Percentiles rank a stretch among this genome's conserved stretches.
phyloP scores from a whole-genome alignment of 2,329 filamentous ascomycete species.

The Aureobasidium sp. region DNA sequence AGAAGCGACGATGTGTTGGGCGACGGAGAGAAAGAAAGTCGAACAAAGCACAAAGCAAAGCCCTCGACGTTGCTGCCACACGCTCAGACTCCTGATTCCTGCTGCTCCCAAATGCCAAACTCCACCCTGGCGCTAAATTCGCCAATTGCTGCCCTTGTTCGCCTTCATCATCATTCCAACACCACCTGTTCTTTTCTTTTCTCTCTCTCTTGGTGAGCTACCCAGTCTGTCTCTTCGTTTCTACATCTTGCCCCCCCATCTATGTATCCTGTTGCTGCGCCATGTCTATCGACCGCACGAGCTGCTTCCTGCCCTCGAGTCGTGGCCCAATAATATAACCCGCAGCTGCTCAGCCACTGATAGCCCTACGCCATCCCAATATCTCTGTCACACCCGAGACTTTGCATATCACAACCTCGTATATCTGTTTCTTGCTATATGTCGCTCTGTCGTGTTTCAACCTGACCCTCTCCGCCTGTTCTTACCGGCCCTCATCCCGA shows the following conservation, averaged over 20 bases:
- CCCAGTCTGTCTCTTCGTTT: not conserved
- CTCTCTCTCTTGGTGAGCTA: not conserved
- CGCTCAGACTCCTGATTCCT: conserved; percentile 12
- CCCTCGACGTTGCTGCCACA: conserved; percentile 8
- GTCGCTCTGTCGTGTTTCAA: conserved; percentile 3
- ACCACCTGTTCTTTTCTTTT: not conserved
- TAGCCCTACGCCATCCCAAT: conserved; percentile 6
- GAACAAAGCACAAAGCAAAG: conserved; percentile 3
- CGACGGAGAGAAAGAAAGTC: not conserved
- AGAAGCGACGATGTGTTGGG: conserved; percentile 2
- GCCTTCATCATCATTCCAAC: not conserved
- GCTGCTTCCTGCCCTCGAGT: not conserved
- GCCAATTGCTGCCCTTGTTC: not conserved
- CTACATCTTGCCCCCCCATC: not conserved
- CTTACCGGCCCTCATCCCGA: not conserved
- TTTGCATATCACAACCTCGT: not conserved
- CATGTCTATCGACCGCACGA: not conserved
- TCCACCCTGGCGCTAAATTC: conserved; percentile 6
- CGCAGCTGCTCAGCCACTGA: not conserved
- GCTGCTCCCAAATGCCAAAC: not conserved
- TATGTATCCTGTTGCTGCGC: not conserved
- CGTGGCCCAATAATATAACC: not conserved
- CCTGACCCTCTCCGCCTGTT: conserved; percentile 6
- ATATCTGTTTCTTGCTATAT: conserved; percentile 1
- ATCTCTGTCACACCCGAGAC: conserved; percentile 2